phyloP scores from a whole-genome alignment of 2,329 filamentous ascomycete species.

The Pseudogymnoascus sp. region DNA sequence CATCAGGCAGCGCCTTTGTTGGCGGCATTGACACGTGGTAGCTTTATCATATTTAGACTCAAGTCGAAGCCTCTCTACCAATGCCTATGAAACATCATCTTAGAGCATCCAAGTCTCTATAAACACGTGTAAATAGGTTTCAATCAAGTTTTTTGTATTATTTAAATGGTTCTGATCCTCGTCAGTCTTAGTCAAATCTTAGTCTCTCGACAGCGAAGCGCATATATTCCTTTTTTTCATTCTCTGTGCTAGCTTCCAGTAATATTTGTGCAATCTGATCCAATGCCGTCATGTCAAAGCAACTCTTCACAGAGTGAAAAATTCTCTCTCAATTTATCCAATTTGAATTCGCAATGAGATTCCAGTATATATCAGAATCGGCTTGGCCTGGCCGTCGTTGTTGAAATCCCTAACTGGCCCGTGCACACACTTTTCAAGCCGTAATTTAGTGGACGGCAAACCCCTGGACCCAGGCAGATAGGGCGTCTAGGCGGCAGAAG shows the following conservation, averaged over 20 bases:
- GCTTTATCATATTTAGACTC: neutral
- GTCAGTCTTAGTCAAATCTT: neutral
- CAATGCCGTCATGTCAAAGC: neutral
- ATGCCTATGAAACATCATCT: neutral
- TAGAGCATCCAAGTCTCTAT: neutral
- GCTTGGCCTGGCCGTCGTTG: neutral
- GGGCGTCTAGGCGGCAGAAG: neutral
- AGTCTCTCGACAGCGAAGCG: neutral
- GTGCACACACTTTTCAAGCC: neutral
- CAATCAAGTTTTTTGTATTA: neutral
- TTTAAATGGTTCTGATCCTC: neutral
- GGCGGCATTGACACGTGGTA: constrained; percentile 1
- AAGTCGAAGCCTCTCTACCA: neutral
- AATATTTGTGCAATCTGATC: neutral
- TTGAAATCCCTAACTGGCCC: constrained; percentile 3
- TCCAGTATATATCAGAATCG: neutral
- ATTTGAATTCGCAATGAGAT: neutral
- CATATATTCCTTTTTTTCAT: constrained; percentile 1
- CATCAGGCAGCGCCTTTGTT: neutral
- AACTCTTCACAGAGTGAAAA: neutral
- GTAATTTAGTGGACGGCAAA: constrained; percentile 4
- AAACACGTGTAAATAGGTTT: neutral
- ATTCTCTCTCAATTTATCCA: neutral
- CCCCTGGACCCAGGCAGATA: constrained; percentile 8
- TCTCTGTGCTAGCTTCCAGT: neutral